phyloP scores from a whole-genome alignment of 2,329 filamentous ascomycete species.

The Penicillium digitatum region DNA sequence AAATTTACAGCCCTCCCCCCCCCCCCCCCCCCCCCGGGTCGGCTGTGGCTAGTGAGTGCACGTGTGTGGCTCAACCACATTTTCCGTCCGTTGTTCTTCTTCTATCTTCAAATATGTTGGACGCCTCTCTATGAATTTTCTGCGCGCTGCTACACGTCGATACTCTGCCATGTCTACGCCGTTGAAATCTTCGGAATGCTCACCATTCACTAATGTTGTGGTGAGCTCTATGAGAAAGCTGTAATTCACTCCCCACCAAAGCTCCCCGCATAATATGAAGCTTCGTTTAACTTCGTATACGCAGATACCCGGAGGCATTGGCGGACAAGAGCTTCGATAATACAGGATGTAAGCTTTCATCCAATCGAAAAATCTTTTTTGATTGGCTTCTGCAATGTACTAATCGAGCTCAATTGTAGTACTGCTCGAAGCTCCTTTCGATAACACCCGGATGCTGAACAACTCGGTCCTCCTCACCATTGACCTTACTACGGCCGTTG shows the following conservation, averaged over 20 bases:
- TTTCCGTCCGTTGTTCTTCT: background rate
- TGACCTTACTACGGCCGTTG: slow-evolving; percentile 84
- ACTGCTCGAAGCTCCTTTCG: slow-evolving; percentile 65
- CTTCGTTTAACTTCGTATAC: slow-evolving; percentile 8
- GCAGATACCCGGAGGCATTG: slow-evolving; percentile 79
- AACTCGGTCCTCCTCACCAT: slow-evolving; percentile 78
- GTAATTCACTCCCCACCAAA: slow-evolving; percentile 49
- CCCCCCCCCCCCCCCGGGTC: too few relatives aligned
- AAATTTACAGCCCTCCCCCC: slow-evolving; percentile 19
- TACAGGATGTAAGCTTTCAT: slow-evolving; percentile 62
- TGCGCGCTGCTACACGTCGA: slow-evolving; percentile 18
- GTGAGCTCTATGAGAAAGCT: slow-evolving; percentile 74
- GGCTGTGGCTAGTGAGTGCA: slow-evolving; percentile 23
- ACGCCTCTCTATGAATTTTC: slow-evolving; percentile 23
- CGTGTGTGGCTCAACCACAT: slow-evolving; percentile 14
- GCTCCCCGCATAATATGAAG: slow-evolving; percentile 8
- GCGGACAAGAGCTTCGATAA: slow-evolving; percentile 94
- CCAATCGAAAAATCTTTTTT: background rate
- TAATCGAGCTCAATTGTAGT: slow-evolving; percentile 44
- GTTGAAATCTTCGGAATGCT: slow-evolving; percentile 36
- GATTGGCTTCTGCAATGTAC: background rate
- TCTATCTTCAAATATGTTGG: background rate
- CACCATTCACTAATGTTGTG: slow-evolving; percentile 64
- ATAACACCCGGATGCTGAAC: slow-evolving; percentile 52
- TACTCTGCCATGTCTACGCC: slow-evolving; percentile 35